A percentile compares a stretch with the other conserved stretches of the same genome.
These are phyloP conservation scores for Cinnamomum chago DNA, from an alignment of 164 flowering plant species.

Conservation along the genomic window DNA sequence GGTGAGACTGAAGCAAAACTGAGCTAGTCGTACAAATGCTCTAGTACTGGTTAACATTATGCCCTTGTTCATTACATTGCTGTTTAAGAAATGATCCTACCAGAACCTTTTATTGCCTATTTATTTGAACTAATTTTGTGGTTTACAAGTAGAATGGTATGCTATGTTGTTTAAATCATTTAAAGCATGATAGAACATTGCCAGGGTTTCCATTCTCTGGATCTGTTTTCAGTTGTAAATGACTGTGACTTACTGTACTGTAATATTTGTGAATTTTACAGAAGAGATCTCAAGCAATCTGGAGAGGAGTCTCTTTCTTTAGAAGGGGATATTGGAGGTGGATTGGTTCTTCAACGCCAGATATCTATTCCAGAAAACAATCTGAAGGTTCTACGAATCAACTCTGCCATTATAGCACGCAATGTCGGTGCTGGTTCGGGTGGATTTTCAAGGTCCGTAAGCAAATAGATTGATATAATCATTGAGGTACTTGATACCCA, in stretches of 20 bases:
- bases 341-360: slow-evolving; percentile 54
- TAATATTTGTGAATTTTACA: slow-evolving; percentile 18
- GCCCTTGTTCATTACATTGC: neutral
- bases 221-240: slow-evolving; percentile 2
- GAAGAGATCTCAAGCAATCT: slow-evolving; percentile 65
- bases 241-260: neutral
- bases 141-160: neutral
- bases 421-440: slow-evolving; percentile 96
- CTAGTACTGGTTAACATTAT: too few relatives aligned
- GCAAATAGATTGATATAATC: neutral
- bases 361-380: slow-evolving; percentile 47
- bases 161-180: neutral
- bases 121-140: neutral
- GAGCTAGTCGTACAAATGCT: too few relatives aligned
- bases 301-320: slow-evolving; percentile 65
- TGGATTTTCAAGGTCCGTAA: slow-evolving; percentile 73
- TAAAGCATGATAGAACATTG: neutral
- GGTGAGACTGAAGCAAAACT: neutral
- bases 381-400: slow-evolving; percentile 43
- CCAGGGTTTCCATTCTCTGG: slow-evolving; percentile 2
- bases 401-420: slow-evolving; percentile 62
- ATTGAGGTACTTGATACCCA: neutral
- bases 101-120: neutral
- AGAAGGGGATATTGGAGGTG: slow-evolving; percentile 89
- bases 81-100: neutral